Percentiles rank a stretch among this genome's conserved stretches.
Evolutionary conservation across 1,284 basidiomycete genomes (phyloP).

Genomic region (Microbotryum lychnidis-dioicae): DNA sequence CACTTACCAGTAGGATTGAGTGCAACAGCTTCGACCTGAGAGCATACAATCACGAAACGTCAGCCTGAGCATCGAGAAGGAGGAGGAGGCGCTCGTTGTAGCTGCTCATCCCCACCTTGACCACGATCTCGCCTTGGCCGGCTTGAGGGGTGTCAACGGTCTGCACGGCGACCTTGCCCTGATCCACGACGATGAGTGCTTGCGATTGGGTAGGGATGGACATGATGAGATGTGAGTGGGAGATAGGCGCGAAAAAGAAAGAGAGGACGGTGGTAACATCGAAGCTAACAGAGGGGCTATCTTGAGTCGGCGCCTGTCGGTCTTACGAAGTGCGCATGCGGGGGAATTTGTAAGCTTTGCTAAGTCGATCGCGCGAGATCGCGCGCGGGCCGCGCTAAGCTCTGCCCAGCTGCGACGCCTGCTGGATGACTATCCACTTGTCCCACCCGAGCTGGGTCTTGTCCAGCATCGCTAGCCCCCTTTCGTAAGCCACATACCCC

Average conservation of each 20-base stretch:
- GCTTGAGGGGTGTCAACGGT: constrained; percentile 7
- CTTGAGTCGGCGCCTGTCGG: no score
- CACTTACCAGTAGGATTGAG: constrained; percentile 29
- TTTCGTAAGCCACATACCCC: no score
- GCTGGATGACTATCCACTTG: no score
- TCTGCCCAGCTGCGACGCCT: no score
- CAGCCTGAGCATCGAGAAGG: background rate
- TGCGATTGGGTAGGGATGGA: background rate
- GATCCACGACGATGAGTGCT: constrained; percentile 8
- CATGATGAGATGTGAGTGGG: background rate
- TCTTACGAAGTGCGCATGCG: no score
- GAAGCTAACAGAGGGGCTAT: no score
- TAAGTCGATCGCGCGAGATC: no score
- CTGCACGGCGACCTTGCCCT: constrained; percentile 6
- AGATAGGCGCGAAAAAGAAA: background rate
- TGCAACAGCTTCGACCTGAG: constrained; percentile 13
- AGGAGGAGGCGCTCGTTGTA: background rate
- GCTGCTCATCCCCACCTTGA: constrained; percentile 10
- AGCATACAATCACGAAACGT: background rate
- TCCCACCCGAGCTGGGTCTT: no score
- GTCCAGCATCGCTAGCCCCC: no score
- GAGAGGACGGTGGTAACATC: background rate
- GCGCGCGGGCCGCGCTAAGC: no score
- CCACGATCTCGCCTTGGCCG: constrained; percentile 9
- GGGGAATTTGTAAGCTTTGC: no score